phyloP scores from a whole-genome alignment of 768 basidiomycete species.

The Termitomyces sp. region DNA sequence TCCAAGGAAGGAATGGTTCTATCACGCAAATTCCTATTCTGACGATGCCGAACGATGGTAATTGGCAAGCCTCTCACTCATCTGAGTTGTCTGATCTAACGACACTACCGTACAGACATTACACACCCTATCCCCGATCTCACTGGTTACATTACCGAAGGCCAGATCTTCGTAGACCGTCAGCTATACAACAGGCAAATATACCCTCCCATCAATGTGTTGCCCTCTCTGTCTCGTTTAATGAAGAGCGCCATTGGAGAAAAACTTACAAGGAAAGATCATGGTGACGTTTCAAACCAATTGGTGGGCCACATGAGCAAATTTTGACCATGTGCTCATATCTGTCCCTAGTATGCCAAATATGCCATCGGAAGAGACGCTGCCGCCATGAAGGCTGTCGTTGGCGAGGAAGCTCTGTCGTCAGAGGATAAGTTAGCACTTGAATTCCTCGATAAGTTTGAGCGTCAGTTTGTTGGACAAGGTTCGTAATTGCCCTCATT shows the following conservation, averaged over 20 bases:
- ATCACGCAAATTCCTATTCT: slow-evolving; percentile 99
- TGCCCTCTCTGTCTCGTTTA: slow-evolving; percentile 96
- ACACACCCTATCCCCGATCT: slow-evolving; percentile 99
- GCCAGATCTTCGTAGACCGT: slow-evolving; percentile 98
- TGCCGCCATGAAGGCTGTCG: slow-evolving; percentile 98
- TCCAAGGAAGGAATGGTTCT: slow-evolving; percentile 95
- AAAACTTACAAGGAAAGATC: slow-evolving; percentile 95
- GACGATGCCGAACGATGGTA: slow-evolving; percentile 99
- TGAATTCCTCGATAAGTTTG: slow-evolving; percentile 98
- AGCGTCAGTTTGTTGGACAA: slow-evolving; percentile 96
- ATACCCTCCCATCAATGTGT: slow-evolving; percentile 98
- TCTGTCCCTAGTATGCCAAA: slow-evolving; percentile 75
- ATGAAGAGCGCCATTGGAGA: slow-evolving; percentile 99
- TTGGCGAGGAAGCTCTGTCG: slow-evolving; percentile 96
- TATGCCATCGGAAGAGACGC: slow-evolving; percentile 98
- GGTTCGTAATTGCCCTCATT: slow-evolving; percentile 42
- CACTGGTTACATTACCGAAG: slow-evolving; percentile 99
- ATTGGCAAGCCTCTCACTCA: slow-evolving; percentile 24
- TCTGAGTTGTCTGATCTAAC: slow-evolving; percentile 14
- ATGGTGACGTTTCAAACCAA: slow-evolving; percentile 99
- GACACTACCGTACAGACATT: slow-evolving; percentile 64
- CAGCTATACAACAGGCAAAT: slow-evolving; percentile 96
- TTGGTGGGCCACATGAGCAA: slow-evolving; percentile 55
- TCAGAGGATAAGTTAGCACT: slow-evolving; percentile 94
- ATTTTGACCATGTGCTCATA: slow-evolving; percentile 2